Evolutionary conservation across 1,139 yeast species (phyloP), one percentile per base, ranked within the genome.

Genomic region (Sugiyamaella sp.): DNA sequence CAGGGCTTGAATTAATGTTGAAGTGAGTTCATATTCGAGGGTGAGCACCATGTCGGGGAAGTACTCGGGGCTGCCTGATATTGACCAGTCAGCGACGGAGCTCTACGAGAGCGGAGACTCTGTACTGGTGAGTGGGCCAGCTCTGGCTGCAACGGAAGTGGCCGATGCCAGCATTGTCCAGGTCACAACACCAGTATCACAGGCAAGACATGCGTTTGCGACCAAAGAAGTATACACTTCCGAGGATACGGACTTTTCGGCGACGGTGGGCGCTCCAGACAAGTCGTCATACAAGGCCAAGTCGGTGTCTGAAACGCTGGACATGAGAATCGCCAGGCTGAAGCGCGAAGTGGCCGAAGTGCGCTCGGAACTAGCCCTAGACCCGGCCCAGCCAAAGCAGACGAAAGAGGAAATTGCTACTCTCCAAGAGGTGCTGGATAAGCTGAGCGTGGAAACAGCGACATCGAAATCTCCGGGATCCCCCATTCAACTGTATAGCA

Each of bases 301-400:
- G 1, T 38, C 44, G 6, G 47, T 43, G 2, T 35, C 40, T 2
- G 61, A 57, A 49, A 52, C 57, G 8, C 20, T 65, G 6, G 76
- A 70, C 17, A 80, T 79, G 62, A 76, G 73, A 58, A 59, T 82
- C 37, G 72, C 74, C 1, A 63, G 85, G 49, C 74, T 82, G 35
- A 64, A 71, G 29, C 62, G 73, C 27, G 85, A 80, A 57, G 65
- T 81, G 41, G 72, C 72, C 32, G 81, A 78, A 53, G 63, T 79
- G 3, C 58, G 61, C 14, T 59, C 53, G 17, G 60, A 55, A 39
- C 51, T 58, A 37, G 49, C 27, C 14, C 57, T 54, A 17, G 54
- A 55, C 22, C 51, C 49, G 21, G 19, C 49, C 3, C 56, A 51
- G 55, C 56, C 46, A 46, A 32, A 17, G 17, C 50, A 46, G 22